Conservation (phyloP, 257 asterid species). For the Craterostigma plantagineum region DNA sequence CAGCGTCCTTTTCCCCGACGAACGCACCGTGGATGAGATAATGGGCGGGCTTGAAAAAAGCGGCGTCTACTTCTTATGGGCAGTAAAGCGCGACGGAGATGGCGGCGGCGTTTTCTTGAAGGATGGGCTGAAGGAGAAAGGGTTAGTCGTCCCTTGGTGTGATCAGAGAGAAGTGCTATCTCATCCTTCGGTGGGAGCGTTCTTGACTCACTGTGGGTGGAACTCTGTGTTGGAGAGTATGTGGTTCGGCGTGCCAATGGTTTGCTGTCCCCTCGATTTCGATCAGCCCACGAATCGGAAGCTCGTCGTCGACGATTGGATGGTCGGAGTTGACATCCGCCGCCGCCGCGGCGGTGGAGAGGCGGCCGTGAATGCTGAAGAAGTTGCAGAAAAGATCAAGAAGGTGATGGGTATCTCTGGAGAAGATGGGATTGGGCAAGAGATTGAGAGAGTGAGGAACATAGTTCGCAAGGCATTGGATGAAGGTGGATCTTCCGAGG, state of each 20-base stretch:
- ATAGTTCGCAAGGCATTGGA: conserved; percentile 6
- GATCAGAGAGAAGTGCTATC: conserved; percentile 6
- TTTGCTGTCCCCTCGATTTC: conserved; percentile 14
- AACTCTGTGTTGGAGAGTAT: conserved; percentile 21
- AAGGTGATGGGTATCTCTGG: conserved; percentile 3
- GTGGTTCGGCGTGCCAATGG: conserved; percentile 17
- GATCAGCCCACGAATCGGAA: conserved; percentile 23
- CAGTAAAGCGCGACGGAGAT: conserved; percentile 27
- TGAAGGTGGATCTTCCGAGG: conserved; percentile 6
- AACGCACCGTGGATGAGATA: conserved; percentile 24
- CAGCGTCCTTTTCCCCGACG: conserved; percentile 17
- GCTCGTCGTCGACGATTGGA: conserved; percentile 25
- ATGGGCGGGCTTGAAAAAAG: conserved; percentile 34
- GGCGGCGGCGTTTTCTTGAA: too few relatives aligned
- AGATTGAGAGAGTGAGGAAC: not conserved
- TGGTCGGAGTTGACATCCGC: conserved; percentile 16
- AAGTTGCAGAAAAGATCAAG: conserved; percentile 14
- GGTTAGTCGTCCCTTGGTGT: conserved; percentile 11
- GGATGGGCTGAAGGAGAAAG: not conserved
- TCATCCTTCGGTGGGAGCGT: conserved; percentile 12
- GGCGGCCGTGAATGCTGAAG: conserved; percentile 2
- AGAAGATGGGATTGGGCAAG: conserved; percentile 2
- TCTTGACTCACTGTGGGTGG: conserved; percentile 26
- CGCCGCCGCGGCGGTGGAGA: conserved; percentile 6
- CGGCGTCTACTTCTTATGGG: conserved; percentile 46